Conservation (phyloP, 2,329 filamentous ascomycete genomes). For the Trichoderma breve region DNA sequence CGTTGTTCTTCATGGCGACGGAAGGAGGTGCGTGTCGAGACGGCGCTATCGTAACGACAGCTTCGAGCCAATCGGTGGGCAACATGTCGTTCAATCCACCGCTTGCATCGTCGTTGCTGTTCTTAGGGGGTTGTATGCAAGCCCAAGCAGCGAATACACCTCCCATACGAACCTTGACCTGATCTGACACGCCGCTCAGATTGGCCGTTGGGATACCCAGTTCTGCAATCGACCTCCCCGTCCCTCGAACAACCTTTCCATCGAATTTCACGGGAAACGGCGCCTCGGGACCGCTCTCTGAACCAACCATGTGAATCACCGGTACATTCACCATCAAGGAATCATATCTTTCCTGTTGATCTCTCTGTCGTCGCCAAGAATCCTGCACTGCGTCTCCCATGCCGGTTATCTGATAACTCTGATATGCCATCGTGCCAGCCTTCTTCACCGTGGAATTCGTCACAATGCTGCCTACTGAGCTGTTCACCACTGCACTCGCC, state of each 20-base stretch:
- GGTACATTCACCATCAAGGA: slow-evolving; percentile 35
- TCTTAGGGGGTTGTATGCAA: slow-evolving; percentile 36
- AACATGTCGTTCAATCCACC: slow-evolving; percentile 29
- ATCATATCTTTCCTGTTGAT: slow-evolving; percentile 33
- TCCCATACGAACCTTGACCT: slow-evolving; percentile 51
- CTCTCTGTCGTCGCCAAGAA: slow-evolving; percentile 38
- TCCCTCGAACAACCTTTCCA: slow-evolving; percentile 47
- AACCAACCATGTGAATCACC: slow-evolving; percentile 40
- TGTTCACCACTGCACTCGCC: slow-evolving; percentile 41
- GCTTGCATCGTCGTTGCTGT: not conserved
- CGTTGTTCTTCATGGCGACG: slow-evolving; percentile 49
- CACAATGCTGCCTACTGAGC: slow-evolving; percentile 38
- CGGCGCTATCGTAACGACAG: slow-evolving; percentile 56
- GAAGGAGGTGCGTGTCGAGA: slow-evolving; percentile 45
- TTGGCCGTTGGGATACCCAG: slow-evolving; percentile 55
- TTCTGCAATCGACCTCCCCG: slow-evolving; percentile 38
- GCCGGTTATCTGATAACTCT: slow-evolving; percentile 35
- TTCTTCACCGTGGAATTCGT: slow-evolving; percentile 36
- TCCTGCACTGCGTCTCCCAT: slow-evolving; percentile 30
- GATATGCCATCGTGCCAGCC: slow-evolving; percentile 41
- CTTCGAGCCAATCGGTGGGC: slow-evolving; percentile 54
- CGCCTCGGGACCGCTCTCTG: slow-evolving; percentile 49
- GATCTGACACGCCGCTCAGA: slow-evolving; percentile 50
- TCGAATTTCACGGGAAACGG: slow-evolving; percentile 55
- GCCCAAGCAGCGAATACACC: slow-evolving; percentile 68